Evolutionary conservation across 257 asterid species (phyloP), one percentile per base, ranked within the genome.

Genomic region (Jacaranda mimosifolia): DNA sequence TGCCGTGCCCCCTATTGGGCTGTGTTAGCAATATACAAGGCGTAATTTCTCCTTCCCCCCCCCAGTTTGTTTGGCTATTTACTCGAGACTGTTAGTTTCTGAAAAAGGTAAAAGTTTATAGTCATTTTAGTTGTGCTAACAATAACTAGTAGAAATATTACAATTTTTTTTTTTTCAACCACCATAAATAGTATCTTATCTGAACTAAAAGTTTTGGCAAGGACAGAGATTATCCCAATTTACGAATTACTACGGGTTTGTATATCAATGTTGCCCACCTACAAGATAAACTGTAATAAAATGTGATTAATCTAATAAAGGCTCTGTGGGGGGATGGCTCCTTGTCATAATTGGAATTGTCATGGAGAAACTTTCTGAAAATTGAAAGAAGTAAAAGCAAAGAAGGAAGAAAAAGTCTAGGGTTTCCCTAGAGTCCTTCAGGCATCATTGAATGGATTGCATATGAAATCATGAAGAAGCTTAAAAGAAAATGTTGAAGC

Each of bases 221-320:
- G 51, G 36, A 17, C 7, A 53, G 18, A 21, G 69, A 59, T 7
- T 58, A 3, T 58, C 68, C 77, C 45, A 17, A 6, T 58, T 43
- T 40, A 21, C 15, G 1, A 60, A 57, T 19, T 26, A 57, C 45
- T 7, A 8, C 7, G n/a, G 63, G 9, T 56, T 48, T 59, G 39
- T 56, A 12, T 14, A 15, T 59, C 53, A 38, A 45, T 51, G 17
- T 48, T 26, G 46, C 13, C 40, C 19, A 36, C 32, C 56, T 17
- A 48, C 48, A 9, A 38, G 6, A 26, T 55, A 21, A n/a, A 40
- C 9, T 46, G 19, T 35, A 8, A 48, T 36, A 42, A 17, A 68
- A 42, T 42, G 70, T 67, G 75, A 26, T 21, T 17, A 68, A 43
- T 67, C 63, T 48, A 40, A 60, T 42, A 53, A 53, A 19, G 52